Base-by-base conservation (phyloP, 1,284 basidiomycete genomes). In the Caloboletus inedulis region DNA sequence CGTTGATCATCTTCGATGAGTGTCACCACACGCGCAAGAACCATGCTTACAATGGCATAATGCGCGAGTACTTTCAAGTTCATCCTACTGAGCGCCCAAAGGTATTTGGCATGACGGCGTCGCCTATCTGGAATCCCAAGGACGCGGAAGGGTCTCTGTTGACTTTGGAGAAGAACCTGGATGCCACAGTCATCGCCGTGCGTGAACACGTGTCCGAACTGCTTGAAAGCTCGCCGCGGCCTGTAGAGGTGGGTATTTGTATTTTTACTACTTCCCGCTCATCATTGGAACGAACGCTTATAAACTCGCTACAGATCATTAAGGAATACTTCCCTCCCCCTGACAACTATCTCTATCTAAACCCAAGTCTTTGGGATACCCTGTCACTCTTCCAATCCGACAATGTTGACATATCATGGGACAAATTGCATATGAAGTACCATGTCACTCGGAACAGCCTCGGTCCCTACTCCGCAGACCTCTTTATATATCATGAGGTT, bases 41-140 rank as follows among this genome's bases (percentile, higher is more conserved):
- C 51, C 87, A 92, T 61, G 85, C 89, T 0, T 91, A 90, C 60
- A 89, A 88, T 58, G 78, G 78, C 19, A 89, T 93, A 53, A 85
- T 93, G 83, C 79, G 80, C 19, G 85, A 89, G 69, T 92, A 91
- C 66, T 79, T 80, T 57, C 77, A 82, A 47, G 72, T 76, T 42
- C 69, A 77, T 34, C 54, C 62, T 1, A 42, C 69, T 3, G 62
- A 72, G 12, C 77, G 87, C 18, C 91, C 91, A 2, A 91, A 87
- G 63, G 76, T 94, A n/a, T 89, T 94, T 59, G 91, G 91, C 5
- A 87, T 94, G 83, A 94, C 91, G 0, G 91, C 91, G 0, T 91
- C 88, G 23, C 90, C 91, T 0, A 81, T 91, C 29, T 91, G 86
- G 84, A 87, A 89, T 59, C 75, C 80, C 12, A 83, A 79, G 55